Evolutionary conservation across 2,329 filamentous ascomycete genomes (phyloP).

Genomic region (Waltergamsia citrina): DNA sequence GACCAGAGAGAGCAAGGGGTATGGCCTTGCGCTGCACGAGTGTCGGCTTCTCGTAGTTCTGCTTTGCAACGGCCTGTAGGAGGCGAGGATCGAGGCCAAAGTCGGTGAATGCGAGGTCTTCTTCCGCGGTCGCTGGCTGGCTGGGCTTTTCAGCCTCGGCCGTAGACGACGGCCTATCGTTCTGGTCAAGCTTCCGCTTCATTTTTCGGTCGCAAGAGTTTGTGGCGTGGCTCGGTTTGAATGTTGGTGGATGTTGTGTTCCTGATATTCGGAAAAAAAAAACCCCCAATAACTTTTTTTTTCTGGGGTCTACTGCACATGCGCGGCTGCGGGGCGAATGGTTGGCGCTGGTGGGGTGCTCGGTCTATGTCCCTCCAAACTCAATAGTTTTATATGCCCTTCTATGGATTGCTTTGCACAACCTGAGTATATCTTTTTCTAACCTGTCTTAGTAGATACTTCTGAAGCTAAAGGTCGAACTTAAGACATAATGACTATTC

Average conservation of each 20-base stretch:
- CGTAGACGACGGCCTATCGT: conserved; percentile 33
- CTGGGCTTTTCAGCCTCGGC: conserved; percentile 15
- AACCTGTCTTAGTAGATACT: too few species aligned
- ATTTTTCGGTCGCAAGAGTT: conserved; percentile 19
- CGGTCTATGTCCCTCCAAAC: too few species aligned
- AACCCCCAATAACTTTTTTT: too few species aligned
- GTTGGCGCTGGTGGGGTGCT: background rate
- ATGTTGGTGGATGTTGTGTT: background rate
- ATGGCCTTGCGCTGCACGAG: conserved; percentile 81
- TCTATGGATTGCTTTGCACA: too few species aligned
- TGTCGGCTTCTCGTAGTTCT: conserved; percentile 81
- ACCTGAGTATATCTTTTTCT: too few species aligned
- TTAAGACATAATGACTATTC: too few species aligned
- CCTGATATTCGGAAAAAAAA: too few species aligned
- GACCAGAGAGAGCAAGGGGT: conserved; percentile 75
- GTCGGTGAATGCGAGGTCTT: conserved; percentile 55
- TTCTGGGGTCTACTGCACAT: background rate
- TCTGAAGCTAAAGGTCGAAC: too few species aligned
- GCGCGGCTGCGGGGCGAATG: background rate
- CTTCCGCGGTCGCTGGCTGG: conserved; percentile 13
- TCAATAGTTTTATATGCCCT: too few species aligned
- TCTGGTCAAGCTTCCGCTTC: conserved; percentile 54
- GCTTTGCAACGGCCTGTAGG: conserved; percentile 74
- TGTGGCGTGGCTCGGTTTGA: background rate
- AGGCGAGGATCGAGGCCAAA: conserved; percentile 78